phyloP scores from a whole-genome alignment of 768 basidiomycete genomes.

The Psilocybe cyanescens region DNA sequence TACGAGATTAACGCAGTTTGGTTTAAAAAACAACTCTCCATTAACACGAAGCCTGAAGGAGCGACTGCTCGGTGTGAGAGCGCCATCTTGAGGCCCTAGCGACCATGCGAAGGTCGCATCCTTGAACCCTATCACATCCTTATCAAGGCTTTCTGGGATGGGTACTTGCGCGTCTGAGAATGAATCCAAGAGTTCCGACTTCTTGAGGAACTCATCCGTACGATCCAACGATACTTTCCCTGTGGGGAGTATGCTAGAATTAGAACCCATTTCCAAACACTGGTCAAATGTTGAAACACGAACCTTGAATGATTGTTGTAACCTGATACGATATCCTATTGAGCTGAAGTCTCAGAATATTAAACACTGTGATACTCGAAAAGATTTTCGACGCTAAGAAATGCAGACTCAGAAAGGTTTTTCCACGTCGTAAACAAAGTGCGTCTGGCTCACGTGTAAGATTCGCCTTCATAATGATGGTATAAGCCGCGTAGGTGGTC shows the following conservation, averaged over 20 bases:
- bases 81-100: constrained; percentile 32
- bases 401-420: too few species aligned
- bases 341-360: constrained; percentile 57
- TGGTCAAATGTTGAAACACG: not conserved
- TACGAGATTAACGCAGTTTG: constrained; percentile 55
- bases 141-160: constrained; percentile 1
- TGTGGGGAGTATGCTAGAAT: not conserved
- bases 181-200: constrained; percentile 53
- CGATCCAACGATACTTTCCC: constrained; percentile 68
- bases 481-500: constrained; percentile 63
- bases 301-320: constrained; percentile 34
- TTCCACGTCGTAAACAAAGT: too few species aligned
- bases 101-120: constrained; percentile 62
- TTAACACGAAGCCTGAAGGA: constrained; percentile 55
- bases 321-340: constrained; percentile 37
- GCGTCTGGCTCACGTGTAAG: constrained; percentile 25
- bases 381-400: constrained; percentile 53
- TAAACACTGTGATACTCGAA: constrained; percentile 63
- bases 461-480: constrained; percentile 41
- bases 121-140: constrained; percentile 45
- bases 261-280: not conserved
- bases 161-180: constrained; percentile 20
- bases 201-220: constrained; percentile 41
- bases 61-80: constrained; percentile 45
- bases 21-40: constrained; percentile 57